Conservation (phyloP, 2,329 filamentous ascomycete species). For the Penicillium frequentans region DNA sequence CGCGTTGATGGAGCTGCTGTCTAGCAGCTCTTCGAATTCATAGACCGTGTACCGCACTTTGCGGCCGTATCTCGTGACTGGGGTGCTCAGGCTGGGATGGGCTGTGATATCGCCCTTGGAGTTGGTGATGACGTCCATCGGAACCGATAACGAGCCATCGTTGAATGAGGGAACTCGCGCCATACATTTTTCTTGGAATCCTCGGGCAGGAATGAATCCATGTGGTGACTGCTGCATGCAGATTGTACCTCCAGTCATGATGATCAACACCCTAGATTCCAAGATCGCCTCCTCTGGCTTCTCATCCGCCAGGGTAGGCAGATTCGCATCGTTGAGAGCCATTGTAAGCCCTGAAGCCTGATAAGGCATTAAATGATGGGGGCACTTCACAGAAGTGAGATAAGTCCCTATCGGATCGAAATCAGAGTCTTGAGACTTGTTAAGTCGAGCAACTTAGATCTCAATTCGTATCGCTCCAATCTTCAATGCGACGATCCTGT, state of each 20-base stretch:
- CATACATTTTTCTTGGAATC: constrained; percentile 81
- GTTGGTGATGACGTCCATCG: constrained; percentile 57
- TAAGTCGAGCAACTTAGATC: background rate
- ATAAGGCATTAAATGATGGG: background rate
- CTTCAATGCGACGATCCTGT: background rate
- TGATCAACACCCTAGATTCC: constrained; percentile 80
- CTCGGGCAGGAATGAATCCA: constrained; percentile 75
- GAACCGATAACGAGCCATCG: constrained; percentile 63
- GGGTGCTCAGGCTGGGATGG: constrained; percentile 74
- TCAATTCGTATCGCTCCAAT: background rate
- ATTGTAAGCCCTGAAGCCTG: constrained; percentile 13
- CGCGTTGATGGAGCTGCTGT: constrained; percentile 87
- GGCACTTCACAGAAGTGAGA: background rate
- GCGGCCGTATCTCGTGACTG: constrained; percentile 74
- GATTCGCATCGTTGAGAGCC: constrained; percentile 16
- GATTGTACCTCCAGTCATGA: constrained; percentile 81
- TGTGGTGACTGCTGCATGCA: constrained; percentile 84
- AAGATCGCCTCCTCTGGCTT: constrained; percentile 43
- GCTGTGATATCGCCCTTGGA: constrained; percentile 48
- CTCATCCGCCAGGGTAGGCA: constrained; percentile 24
- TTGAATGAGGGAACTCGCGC: constrained; percentile 83
- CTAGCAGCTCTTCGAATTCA: constrained; percentile 80
- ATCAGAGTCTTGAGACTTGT: background rate
- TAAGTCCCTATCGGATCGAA: background rate
- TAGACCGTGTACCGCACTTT: constrained; percentile 81